Evolutionary conservation across 1,284 basidiomycete species (phyloP).

Genomic region (Microbotryomycetes sp.): DNA sequence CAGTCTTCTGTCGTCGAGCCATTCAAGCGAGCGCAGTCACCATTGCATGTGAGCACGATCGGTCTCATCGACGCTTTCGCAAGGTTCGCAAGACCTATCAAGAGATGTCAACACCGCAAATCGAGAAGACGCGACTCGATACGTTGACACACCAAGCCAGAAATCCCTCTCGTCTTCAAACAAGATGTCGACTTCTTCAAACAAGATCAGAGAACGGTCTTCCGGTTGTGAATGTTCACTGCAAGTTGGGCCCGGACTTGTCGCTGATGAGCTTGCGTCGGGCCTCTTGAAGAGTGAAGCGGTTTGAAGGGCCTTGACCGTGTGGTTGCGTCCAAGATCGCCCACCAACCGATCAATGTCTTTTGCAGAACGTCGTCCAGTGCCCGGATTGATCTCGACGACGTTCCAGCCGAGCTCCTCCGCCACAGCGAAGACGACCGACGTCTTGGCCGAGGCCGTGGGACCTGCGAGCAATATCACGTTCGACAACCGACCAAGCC

Average conservation of each 20-base stretch:
- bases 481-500: conserved; percentile 49
- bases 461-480: conserved; percentile 79
- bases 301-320: conserved; percentile 47
- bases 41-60: conserved; percentile 86
- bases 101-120: neutral
- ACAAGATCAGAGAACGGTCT: conserved; percentile 65
- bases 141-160: conserved; percentile 59
- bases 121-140: neutral
- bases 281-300: neutral
- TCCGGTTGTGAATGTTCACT: too few relatives aligned
- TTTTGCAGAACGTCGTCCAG: conserved; percentile 73
- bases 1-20: too few relatives aligned
- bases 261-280: neutral
- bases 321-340: conserved; percentile 87
- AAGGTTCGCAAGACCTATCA: conserved; percentile 55
- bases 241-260: neutral
- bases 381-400: conserved; percentile 95
- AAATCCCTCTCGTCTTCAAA: conserved; percentile 86
- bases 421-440: conserved; percentile 86
- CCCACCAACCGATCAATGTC: conserved; percentile 78
- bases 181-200: conserved; percentile 96
- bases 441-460: conserved; percentile 81
- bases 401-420: conserved; percentile 90
- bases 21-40: conserved; percentile 47
- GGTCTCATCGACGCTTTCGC: conserved; percentile 76